Evolutionary conservation across 129 eudicot genomes (phyloP).

Genomic region (Sambucus nigra): DNA sequence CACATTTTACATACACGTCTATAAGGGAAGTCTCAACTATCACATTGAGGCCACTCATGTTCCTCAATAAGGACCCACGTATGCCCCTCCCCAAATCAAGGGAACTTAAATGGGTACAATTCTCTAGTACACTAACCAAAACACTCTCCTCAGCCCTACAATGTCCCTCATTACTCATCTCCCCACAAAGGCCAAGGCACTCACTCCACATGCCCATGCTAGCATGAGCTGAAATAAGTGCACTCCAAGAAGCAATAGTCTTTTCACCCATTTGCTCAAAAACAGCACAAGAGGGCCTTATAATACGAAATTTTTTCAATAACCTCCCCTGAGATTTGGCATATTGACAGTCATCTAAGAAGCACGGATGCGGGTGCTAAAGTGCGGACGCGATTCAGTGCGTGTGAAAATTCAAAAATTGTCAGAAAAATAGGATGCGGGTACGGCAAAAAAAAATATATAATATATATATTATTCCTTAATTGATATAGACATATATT

Average conservation of each 20-base stretch:
- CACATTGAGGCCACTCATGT: conserved; percentile 29
- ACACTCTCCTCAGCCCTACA: conserved; percentile 48
- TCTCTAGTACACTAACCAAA: conserved; percentile 31
- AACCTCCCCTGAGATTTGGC: not conserved
- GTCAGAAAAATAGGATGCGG: too few species aligned
- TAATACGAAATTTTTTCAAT: not conserved
- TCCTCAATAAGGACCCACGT: conserved; percentile 34
- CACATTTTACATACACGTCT: conserved; percentile 45
- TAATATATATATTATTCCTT: too few species aligned
- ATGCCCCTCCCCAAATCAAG: conserved; percentile 30
- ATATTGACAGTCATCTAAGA: not conserved
- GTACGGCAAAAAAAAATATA: too few species aligned
- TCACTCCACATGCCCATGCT: conserved; percentile 35
- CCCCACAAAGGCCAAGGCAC: conserved; percentile 27
- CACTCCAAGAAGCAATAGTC: conserved; percentile 47
- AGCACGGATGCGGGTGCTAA: too few species aligned
- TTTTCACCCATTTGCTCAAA: conserved; percentile 28
- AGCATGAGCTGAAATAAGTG: conserved; percentile 39
- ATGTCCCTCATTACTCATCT: conserved; percentile 22
- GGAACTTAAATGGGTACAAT: conserved; percentile 34
- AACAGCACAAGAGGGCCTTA: conserved; percentile 23
- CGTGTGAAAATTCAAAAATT: too few species aligned
- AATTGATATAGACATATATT: too few species aligned
- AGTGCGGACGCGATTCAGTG: too few species aligned
- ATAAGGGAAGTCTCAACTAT: conserved; percentile 36